phyloP scores from a whole-genome alignment of 192 early-diverging fungal species.

The Fimicolochytrium jonesii region DNA sequence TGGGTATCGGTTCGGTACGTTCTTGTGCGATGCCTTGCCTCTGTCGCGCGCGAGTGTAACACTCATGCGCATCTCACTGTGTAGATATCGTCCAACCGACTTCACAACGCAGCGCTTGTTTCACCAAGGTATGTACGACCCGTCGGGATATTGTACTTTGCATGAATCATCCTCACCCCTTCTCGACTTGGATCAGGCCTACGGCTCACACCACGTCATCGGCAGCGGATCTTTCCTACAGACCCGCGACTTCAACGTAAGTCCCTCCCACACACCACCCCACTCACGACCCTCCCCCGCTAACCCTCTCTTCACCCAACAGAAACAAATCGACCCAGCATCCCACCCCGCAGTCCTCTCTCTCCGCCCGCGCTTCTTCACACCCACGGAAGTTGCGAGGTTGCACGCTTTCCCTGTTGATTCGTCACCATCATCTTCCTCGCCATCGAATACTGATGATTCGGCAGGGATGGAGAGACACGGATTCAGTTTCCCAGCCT shows the following conservation, averaged over 20 bases:
- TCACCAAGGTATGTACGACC: too few relatives aligned
- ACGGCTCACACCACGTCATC: constrained; percentile 70
- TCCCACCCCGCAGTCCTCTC: constrained; percentile 43
- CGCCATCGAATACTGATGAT: neutral
- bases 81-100: constrained; percentile 33
- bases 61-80: constrained; percentile 29
- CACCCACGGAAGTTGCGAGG: constrained; percentile 72
- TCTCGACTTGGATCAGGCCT: too few relatives aligned
- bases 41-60: too few relatives aligned
- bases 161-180: too few relatives aligned
- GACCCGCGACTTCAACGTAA: constrained; percentile 64
- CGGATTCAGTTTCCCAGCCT: constrained; percentile 66
- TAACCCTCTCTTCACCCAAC: neutral
- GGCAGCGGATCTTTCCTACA: constrained; percentile 75
- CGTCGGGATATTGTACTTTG: too few relatives aligned
- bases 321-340: too few relatives aligned
- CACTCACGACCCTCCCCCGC: neutral
- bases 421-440: too few relatives aligned
- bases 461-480: neutral
- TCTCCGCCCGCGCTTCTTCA: constrained; percentile 76
- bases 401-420: constrained; percentile 77
- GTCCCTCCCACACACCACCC: neutral
- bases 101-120: constrained; percentile 25
- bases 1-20: constrained; percentile 35
- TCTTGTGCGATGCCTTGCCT: too few relatives aligned